A percentile compares a stretch with the other conserved stretches of the same genome.
These are phyloP conservation scores for Exophiala sideris DNA, from an alignment of 2,329 filamentous ascomycete species.

Conservation along the genomic window DNA sequence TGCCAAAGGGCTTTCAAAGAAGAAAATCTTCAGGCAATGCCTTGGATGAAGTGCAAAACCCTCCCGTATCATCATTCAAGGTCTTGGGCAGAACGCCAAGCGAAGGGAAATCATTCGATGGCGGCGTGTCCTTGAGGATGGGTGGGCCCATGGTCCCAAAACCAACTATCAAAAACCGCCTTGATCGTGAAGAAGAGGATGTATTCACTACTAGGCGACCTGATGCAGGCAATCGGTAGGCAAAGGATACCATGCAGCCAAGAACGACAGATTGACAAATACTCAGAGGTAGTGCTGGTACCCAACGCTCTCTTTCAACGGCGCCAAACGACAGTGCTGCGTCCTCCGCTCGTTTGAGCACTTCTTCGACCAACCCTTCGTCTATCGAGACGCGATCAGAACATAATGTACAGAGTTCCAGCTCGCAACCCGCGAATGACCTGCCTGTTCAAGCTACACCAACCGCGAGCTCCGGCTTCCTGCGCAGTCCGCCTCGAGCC, in stretches of 20 bases:
- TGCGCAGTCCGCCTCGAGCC: constrained; percentile 49
- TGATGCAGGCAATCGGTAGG: constrained; percentile 38
- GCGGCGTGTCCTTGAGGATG: constrained; percentile 34
- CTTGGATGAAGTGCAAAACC: constrained; percentile 46
- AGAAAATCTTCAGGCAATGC: constrained; percentile 56
- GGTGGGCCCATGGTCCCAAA: constrained; percentile 31
- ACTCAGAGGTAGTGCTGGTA: constrained; percentile 47
- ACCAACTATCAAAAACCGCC: constrained; percentile 35
- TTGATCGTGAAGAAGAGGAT: constrained; percentile 31
- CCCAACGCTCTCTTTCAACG: constrained; percentile 47
- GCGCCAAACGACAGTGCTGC: constrained; percentile 45
- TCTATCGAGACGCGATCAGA: constrained; percentile 48
- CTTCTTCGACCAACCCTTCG: constrained; percentile 54
- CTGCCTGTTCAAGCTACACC: constrained; percentile 40
- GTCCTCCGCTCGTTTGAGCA: constrained; percentile 51
- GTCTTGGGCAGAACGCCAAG: constrained; percentile 51
- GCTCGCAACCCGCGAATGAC: constrained; percentile 38
- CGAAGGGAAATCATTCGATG: constrained; percentile 44
- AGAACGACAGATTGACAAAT: constrained; percentile 5
- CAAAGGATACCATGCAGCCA: background rate
- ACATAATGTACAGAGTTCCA: constrained; percentile 37
- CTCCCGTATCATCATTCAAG: constrained; percentile 47
- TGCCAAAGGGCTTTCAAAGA: constrained; percentile 51
- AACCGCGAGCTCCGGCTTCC: constrained; percentile 34
- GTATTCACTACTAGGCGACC: constrained; percentile 39